Evolutionary conservation across 2,329 filamentous ascomycete species (phyloP).

Genomic region (Hirsutella thompsonii): DNA sequence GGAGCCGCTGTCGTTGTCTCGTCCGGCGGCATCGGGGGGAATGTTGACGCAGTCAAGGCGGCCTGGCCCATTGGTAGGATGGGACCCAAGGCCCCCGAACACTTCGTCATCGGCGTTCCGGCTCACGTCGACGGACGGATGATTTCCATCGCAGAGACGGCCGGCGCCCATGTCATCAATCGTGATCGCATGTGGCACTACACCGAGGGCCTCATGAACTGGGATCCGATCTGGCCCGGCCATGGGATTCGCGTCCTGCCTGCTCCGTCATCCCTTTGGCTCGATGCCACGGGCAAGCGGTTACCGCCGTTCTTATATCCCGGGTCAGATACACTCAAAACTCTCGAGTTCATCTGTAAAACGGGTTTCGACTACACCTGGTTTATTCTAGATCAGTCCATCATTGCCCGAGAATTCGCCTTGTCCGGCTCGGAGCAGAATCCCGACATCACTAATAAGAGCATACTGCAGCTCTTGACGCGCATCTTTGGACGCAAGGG

Average conservation of each 20-base stretch:
- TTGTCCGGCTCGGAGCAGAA: slow-evolving; percentile 53
- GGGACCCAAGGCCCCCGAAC: slow-evolving; percentile 39
- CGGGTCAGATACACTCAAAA: slow-evolving; percentile 43
- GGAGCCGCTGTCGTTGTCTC: slow-evolving; percentile 41
- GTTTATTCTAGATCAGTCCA: slow-evolving; percentile 46
- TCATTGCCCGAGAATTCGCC: slow-evolving; percentile 48
- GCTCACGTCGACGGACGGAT: slow-evolving; percentile 53
- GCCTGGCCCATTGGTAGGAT: slow-evolving; percentile 45
- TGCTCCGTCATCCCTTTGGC: slow-evolving; percentile 48
- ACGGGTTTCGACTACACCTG: slow-evolving; percentile 52
- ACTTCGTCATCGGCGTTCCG: slow-evolving; percentile 47
- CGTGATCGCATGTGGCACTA: slow-evolving; percentile 56
- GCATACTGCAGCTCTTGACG: slow-evolving; percentile 35
- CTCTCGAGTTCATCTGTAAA: slow-evolving; percentile 44
- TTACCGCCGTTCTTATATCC: slow-evolving; percentile 44
- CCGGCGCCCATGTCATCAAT: slow-evolving; percentile 44
- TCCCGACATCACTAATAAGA: slow-evolving; percentile 46
- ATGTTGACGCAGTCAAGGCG: slow-evolving; percentile 45
- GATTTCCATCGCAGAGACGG: slow-evolving; percentile 40
- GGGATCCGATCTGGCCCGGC: slow-evolving; percentile 47
- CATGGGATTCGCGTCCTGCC: slow-evolving; percentile 50
- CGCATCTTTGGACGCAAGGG: slow-evolving; percentile 39
- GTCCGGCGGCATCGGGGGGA: slow-evolving; percentile 47
- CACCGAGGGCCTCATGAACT: slow-evolving; percentile 48
- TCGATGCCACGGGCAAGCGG: slow-evolving; percentile 46